Base-by-base conservation (phyloP, 176 grass and related monocot species). In the Elaeis guineensis region DNA sequence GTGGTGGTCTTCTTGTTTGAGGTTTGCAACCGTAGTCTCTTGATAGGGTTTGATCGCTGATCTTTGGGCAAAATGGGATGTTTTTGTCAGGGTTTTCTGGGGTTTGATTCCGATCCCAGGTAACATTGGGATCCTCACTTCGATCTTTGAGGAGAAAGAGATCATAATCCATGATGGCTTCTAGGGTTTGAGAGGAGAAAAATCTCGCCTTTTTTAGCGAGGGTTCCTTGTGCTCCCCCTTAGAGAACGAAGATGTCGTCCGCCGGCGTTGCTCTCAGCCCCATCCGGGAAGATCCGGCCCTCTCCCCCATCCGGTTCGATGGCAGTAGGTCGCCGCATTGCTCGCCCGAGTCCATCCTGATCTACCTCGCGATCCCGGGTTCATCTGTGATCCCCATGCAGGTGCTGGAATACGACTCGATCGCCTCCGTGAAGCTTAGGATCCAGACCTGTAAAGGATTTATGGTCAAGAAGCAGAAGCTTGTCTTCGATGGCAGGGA, bases 351-450 rank as follows among this genome's bases (percentile, higher is more conserved):
- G 48, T 73, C 80, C 5, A 94, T 94, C 66, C 53, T 82, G 5
- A 94, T 94, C 49, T 85, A 75, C 61, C 78, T 94, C 4, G 65
- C 74, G 49, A 32, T 88, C 44, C 80, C 84, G 5, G 89, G 84
- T 12, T 73, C 78, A 12, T 68, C 75, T 0, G 72, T 58, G 6
- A 81, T 88, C 63, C 89, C 84, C 2, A 81, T 85, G 69, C 76
- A 66, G 18, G 75, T 94, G 22, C 58, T 88, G 52, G 89, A 79
- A 25, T 54, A 71, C 0, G 89, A 94, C 18, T 94, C 89, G 35
- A 81, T 94, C 18, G 84, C 80, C 39, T 84, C 77, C 0, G 89
- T 94, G 21, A 94, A 94, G 84, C 78, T 88, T 65, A 80, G 74
- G 52, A 85, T 94, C 78, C 84, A 94, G 77, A 66, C 61, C 49